Evolutionary conservation across 768 basidiomycete genomes (phyloP).

Genomic region (Leccinum rimulosum): DNA sequence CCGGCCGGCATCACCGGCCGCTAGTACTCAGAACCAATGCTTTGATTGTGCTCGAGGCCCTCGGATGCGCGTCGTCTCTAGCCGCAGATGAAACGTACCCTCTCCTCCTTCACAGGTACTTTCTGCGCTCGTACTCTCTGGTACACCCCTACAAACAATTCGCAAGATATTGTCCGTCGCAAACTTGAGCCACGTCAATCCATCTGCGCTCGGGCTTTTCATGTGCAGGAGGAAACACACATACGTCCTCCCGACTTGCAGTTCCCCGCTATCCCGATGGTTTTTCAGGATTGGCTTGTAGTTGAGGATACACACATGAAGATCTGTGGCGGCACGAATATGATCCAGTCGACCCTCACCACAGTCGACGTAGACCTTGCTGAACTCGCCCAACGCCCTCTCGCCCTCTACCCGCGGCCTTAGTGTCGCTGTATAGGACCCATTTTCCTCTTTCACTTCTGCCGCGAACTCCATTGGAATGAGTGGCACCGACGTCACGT

Average conservation of each 20-base stretch:
- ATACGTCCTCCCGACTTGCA: conserved; percentile 19
- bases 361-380: conserved; percentile 15
- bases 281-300: conserved; percentile 3
- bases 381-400: conserved; percentile 6
- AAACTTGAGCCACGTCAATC: conserved; percentile 24
- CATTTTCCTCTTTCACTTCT: background rate
- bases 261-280: conserved; percentile 1
- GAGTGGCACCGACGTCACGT: conserved; percentile 19
- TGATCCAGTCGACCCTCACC: conserved; percentile 14
- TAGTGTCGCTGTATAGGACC: conserved; percentile 16
- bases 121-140: background rate
- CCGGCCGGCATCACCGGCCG: no score
- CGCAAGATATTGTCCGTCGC: conserved; percentile 23
- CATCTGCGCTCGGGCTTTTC: background rate
- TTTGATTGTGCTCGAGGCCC: conserved; percentile 10
- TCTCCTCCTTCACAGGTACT: background rate
- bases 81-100: conserved; percentile 9
- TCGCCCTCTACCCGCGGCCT: background rate
- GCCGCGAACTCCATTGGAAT: conserved; percentile 18
- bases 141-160: conserved; percentile 9
- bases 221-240: conserved; percentile 23
- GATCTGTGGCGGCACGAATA: conserved; percentile 13
- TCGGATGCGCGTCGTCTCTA: conserved; percentile 13
- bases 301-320: conserved; percentile 25
- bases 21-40: background rate